Percentiles rank a stretch among this genome's conserved stretches.
phyloP scores from a whole-genome alignment of 2,329 filamentous ascomycete species.

The Onygena corvina region DNA sequence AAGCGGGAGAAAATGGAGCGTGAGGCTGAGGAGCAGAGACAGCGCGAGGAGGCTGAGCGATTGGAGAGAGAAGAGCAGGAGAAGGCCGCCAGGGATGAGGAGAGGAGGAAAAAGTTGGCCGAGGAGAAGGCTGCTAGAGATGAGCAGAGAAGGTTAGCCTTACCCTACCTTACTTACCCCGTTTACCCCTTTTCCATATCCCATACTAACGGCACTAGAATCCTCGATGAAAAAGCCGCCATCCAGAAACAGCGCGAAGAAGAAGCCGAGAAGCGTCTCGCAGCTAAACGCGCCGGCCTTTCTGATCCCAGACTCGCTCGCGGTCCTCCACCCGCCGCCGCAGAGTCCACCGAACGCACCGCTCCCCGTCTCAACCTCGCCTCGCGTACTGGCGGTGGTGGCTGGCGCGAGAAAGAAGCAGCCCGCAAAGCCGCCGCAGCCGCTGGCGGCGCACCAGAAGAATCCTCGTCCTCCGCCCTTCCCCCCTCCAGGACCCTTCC shows the following conservation, averaged over 20 bases:
- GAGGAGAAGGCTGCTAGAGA: constrained; percentile 56
- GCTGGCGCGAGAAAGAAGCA: constrained; percentile 51
- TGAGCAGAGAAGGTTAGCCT: constrained; percentile 46
- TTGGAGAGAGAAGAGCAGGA: constrained; percentile 73
- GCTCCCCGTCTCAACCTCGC: constrained; percentile 47
- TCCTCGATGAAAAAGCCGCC: constrained; percentile 50
- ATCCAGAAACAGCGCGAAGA: constrained; percentile 73
- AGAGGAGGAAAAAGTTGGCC: constrained; percentile 58
- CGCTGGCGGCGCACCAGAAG: constrained; percentile 21
- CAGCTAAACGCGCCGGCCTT: constrained; percentile 30
- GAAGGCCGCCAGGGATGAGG: constrained; percentile 65
- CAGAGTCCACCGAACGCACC: constrained; percentile 36
- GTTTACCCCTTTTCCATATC: background rate
- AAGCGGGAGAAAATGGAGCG: constrained; percentile 71
- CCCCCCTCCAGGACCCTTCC: constrained; percentile 6
- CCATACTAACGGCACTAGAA: constrained; percentile 36
- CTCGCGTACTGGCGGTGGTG: constrained; percentile 35
- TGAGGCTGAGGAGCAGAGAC: constrained; percentile 68
- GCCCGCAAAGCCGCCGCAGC: constrained; percentile 33
- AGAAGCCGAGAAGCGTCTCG: constrained; percentile 67
- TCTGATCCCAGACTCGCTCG: constrained; percentile 43
- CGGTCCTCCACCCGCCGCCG: constrained; percentile 28
- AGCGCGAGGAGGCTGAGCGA: constrained; percentile 77
- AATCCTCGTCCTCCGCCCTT: constrained; percentile 17
- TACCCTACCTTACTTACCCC: background rate